A percentile compares a stretch with the other conserved stretches of the same genome.
phyloP scores from a whole-genome alignment of 2,329 filamentous ascomycete species.

The Hypoxylon sp. region DNA sequence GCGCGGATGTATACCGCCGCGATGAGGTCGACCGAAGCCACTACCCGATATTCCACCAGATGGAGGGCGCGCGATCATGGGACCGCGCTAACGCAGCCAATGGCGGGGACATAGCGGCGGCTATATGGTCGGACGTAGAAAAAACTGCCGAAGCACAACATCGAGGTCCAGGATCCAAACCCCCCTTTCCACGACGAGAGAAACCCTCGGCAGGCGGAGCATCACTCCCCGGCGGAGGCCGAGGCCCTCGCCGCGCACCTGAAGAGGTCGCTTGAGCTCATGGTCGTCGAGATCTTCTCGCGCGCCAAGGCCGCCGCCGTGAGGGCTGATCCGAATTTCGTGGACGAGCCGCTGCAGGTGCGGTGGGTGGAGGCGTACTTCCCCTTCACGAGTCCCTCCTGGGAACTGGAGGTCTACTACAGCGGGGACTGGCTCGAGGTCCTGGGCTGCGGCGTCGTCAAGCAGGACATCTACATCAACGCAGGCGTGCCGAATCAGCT shows the following conservation, averaged over 20 bases:
- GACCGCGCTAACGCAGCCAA: constrained; percentile 74
- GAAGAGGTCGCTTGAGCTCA: constrained; percentile 88
- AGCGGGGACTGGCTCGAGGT: constrained; percentile 96
- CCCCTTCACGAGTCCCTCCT: constrained; percentile 94
- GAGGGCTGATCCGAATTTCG: constrained; percentile 64
- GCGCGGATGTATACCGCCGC: constrained; percentile 93
- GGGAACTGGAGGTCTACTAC: constrained; percentile 97
- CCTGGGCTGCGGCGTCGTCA: constrained; percentile 90
- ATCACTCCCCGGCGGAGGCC: constrained; percentile 82
- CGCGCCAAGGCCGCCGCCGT: constrained; percentile 78
- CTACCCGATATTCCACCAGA: constrained; percentile 98
- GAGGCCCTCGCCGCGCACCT: constrained; percentile 88
- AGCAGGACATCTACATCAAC: constrained; percentile 84
- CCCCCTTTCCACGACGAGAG: constrained; percentile 81
- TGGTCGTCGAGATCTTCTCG: constrained; percentile 91
- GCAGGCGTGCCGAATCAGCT: constrained; percentile 82
- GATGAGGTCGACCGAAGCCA: constrained; percentile 96
- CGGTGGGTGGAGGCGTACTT: constrained; percentile 98
- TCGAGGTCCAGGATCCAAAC: constrained; percentile 87
- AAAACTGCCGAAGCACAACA: constrained; percentile 78
- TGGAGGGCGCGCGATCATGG: constrained; percentile 96
- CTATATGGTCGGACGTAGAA: constrained; percentile 79
- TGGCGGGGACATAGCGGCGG: constrained; percentile 73
- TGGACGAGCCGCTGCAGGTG: constrained; percentile 82
- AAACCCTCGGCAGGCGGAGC: constrained; percentile 83